phyloP scores from a whole-genome alignment of 73 alveolate genomes.

The Blepharisma stoltei region DNA sequence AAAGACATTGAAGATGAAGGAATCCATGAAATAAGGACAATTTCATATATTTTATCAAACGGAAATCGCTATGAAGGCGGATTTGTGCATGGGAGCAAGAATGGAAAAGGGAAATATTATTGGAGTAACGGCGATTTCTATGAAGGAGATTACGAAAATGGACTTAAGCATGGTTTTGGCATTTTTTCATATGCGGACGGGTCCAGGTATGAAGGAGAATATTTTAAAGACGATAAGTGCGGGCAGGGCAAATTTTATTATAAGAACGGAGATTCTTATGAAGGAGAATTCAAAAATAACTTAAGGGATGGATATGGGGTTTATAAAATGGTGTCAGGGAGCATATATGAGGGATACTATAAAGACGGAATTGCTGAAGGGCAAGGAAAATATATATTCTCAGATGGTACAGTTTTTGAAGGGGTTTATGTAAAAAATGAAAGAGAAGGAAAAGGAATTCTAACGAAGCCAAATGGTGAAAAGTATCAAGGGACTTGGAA shows the following conservation, averaged over 20 bases:
- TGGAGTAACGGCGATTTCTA: not conserved
- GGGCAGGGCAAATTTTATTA: constrained; percentile 32
- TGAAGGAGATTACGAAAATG: constrained; percentile 36
- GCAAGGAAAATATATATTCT: constrained; percentile 20
- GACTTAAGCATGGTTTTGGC: constrained; percentile 33
- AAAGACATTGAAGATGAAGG: too few species aligned
- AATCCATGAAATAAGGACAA: too few species aligned
- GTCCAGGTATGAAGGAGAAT: constrained; percentile 13
- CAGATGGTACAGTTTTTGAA: not conserved
- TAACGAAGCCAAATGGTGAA: constrained; percentile 10
- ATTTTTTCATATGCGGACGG: not conserved
- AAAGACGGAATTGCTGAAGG: constrained; percentile 3
- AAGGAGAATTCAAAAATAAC: constrained; percentile 36
- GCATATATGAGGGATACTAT: not conserved
- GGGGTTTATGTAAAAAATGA: constrained; percentile 3
- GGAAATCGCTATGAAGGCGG: too few species aligned
- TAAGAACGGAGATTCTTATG: constrained; percentile 51
- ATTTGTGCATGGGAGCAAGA: too few species aligned
- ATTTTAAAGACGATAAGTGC: not conserved
- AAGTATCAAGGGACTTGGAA: constrained; percentile 21
- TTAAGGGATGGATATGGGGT: constrained; percentile 13
- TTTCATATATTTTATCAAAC: too few species aligned
- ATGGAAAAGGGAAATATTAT: too few species aligned
- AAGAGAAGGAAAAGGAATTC: constrained; percentile 13
- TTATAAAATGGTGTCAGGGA: not conserved